Conservation (phyloP, 257 asterid species). For the Petunia secreta region DNA sequence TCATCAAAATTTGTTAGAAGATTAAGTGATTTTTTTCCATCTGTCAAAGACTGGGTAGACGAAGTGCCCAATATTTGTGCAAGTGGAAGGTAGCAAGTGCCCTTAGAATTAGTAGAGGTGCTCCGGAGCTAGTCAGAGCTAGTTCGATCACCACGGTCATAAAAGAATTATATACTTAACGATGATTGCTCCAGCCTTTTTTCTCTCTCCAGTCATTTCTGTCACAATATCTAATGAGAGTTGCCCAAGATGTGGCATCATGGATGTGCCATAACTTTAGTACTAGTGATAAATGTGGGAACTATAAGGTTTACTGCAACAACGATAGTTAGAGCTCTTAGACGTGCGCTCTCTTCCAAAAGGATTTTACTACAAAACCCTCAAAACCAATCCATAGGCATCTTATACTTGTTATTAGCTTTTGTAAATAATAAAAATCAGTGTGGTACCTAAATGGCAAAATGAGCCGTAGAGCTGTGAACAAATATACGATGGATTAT, state of each 20-base stretch:
- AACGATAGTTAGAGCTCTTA: conserved; percentile 28
- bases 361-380: conserved; percentile 36
- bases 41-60: too few relatives aligned
- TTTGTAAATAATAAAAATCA: too few relatives aligned
- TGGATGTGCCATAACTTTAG: conserved; percentile 42
- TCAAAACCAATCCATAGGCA: conserved; percentile 32
- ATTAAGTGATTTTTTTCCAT: background rate
- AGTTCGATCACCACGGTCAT: too few relatives aligned
- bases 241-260: conserved; percentile 39
- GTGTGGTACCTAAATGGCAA: too few relatives aligned
- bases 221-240: background rate
- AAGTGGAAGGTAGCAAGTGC: too few relatives aligned
- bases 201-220: conserved; percentile 27
- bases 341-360: background rate
- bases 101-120: too few relatives aligned
- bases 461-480: too few relatives aligned
- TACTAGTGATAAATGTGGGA: conserved; percentile 37
- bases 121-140: too few relatives aligned
- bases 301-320: conserved; percentile 35
- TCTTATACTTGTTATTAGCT: conserved; percentile 27
- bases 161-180: background rate
- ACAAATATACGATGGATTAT: too few relatives aligned
- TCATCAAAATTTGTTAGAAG: background rate
- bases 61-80: too few relatives aligned
- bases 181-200: conserved; percentile 15